These are phyloP conservation scores for Tolypocladium ophioglossoides DNA, from an alignment of 2,329 filamentous ascomycete species.

Conservation along the genomic window DNA sequence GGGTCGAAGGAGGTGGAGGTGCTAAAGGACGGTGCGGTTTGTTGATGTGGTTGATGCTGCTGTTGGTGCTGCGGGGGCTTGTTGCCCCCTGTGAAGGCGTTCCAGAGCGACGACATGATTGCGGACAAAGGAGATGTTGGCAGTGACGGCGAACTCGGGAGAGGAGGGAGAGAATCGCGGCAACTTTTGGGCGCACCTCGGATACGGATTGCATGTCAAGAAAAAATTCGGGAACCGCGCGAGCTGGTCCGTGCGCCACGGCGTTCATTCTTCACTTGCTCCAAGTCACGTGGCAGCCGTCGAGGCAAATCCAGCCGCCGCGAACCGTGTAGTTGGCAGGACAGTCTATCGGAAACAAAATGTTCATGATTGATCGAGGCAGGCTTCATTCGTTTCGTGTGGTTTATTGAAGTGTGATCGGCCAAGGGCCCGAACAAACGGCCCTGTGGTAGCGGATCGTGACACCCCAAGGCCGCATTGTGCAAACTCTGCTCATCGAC, in stretches of 20 bases:
- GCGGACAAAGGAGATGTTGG: slow-evolving; percentile 4
- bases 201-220: slow-evolving; percentile 4
- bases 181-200: background rate
- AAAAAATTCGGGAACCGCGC: slow-evolving; percentile 19
- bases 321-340: background rate
- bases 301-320: background rate
- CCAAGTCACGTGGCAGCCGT: slow-evolving; percentile 3
- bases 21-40: slow-evolving; percentile 14
- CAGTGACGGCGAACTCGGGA: slow-evolving; percentile 4
- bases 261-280: background rate
- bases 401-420: background rate
- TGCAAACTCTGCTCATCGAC: background rate
- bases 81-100: slow-evolving; percentile 50
- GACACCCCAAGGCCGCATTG: background rate
- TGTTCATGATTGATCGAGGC: background rate
- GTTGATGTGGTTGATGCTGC: slow-evolving; percentile 13
- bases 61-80: slow-evolving; percentile 31
- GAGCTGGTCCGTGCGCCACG: slow-evolving; percentile 13
- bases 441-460: background rate
- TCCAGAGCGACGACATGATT: slow-evolving; percentile 49
- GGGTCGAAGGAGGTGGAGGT: slow-evolving; percentile 58
- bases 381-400: background rate
- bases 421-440: background rate
- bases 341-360: background rate
- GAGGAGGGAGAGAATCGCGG: slow-evolving; percentile 3